A percentile compares a stretch with the other conserved stretches of the same genome.
phyloP scores from a whole-genome alignment of 192 early-diverging fungal genomes.

The Linnemannia elongata region DNA sequence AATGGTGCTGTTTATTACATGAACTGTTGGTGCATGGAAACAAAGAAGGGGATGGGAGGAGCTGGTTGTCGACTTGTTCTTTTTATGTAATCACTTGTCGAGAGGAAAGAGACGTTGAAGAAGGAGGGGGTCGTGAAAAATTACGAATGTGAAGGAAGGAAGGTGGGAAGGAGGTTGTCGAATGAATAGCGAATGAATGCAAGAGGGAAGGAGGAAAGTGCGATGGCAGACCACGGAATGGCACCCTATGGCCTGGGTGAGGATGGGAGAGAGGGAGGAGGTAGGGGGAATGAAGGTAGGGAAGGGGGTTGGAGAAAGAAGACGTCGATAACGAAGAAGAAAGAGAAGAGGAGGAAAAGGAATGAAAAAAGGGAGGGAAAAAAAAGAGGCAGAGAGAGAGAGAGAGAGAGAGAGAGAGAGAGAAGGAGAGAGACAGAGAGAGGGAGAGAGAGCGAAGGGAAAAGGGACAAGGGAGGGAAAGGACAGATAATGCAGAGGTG shows the following conservation, averaged over 20 bases:
- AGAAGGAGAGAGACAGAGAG: no score
- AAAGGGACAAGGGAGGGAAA: no score
- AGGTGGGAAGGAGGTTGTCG: not conserved
- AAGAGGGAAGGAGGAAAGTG: not conserved
- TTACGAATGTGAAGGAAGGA: not conserved
- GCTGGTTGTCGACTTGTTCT: not conserved
- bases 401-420: no score
- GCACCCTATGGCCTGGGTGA: slow-evolving; percentile 31
- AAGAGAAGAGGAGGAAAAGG: not conserved
- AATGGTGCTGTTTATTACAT: slow-evolving; percentile 1
- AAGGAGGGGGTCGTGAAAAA: not conserved
- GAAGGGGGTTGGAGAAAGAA: not conserved
- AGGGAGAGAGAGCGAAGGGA: no score
- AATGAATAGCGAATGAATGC: not conserved
- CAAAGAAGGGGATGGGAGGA: not conserved
- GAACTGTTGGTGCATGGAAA: not conserved
- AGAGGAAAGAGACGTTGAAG: not conserved
- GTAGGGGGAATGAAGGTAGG: not conserved
- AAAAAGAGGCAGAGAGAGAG: no score
- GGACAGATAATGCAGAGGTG: no score
- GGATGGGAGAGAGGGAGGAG: not conserved
- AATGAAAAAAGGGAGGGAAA: not conserved
- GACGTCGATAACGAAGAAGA: not conserved
- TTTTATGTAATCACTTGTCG: not conserved
- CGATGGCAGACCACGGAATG: slow-evolving; percentile 2